These are phyloP conservation scores for Desmodesmus armatus DNA, from an alignment of 139 green algal genomes.

Conservation along the genomic window DNA sequence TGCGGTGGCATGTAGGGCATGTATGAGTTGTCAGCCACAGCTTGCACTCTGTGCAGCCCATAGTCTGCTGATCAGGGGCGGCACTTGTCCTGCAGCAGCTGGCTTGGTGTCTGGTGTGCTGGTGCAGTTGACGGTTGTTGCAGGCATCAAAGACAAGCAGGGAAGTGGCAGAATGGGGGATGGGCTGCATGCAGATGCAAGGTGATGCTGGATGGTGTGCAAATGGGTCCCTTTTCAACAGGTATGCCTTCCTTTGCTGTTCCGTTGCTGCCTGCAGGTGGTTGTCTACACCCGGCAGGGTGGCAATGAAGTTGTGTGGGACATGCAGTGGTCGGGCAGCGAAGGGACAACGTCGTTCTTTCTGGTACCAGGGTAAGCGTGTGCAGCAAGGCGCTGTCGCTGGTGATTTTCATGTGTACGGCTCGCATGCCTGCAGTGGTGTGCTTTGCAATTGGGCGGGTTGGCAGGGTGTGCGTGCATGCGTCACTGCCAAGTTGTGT, in stretches of 20 bases:
- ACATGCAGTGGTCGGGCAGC: constrained; percentile 36
- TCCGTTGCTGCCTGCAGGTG: constrained; percentile 18
- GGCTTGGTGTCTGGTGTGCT: no score
- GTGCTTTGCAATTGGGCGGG: no score
- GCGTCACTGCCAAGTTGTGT: not conserved
- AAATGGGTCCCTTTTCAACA: no score
- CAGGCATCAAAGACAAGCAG: no score
- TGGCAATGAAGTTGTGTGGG: constrained; percentile 11
- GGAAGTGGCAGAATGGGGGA: no score
- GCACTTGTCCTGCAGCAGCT: no score
- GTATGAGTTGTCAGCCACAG: not conserved
- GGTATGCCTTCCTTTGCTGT: no score
- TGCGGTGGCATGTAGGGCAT: not conserved
- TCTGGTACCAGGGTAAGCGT: constrained; percentile 13
- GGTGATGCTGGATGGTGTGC: not conserved
- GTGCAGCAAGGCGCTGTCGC: not conserved
- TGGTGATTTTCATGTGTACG: no score
- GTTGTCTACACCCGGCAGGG: not conserved
- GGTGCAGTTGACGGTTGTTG: no score
- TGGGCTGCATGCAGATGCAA: not conserved
- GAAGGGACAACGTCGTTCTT: constrained; percentile 36
- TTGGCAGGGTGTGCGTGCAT: no score
- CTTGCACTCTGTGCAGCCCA: not conserved
- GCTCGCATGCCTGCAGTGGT: no score
- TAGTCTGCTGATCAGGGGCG: no score